These are phyloP conservation scores for Nigrospora oryzae DNA, from an alignment of 2,329 filamentous ascomycete species.

Conservation along the genomic window DNA sequence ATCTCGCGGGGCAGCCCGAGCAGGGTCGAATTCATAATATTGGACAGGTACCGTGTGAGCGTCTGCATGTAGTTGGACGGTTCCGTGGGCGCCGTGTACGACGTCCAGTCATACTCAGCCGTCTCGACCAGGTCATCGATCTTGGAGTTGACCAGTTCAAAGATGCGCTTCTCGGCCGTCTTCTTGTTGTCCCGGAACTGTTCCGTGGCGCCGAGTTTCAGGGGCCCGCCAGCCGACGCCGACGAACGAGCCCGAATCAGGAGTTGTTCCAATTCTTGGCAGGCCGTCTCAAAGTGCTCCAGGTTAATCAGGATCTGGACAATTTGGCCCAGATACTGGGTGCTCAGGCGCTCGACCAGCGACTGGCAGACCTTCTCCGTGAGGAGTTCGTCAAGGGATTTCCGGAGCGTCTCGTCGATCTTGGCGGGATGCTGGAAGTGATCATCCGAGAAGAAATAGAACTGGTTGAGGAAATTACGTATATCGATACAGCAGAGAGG, in stretches of 20 bases:
- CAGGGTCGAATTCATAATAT: slow-evolving; percentile 93
- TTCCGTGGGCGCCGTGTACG: slow-evolving; percentile 53
- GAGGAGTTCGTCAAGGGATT: slow-evolving; percentile 90
- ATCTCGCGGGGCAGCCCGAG: slow-evolving; percentile 91
- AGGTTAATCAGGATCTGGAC: slow-evolving; percentile 97
- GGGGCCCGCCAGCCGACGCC: slow-evolving; percentile 68
- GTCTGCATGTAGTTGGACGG: slow-evolving; percentile 95
- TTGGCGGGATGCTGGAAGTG: slow-evolving; percentile 86
- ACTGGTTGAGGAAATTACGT: slow-evolving; percentile 93
- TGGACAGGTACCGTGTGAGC: slow-evolving; percentile 82
- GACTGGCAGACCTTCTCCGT: slow-evolving; percentile 87
- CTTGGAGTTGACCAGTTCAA: slow-evolving; percentile 96
- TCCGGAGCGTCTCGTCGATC: slow-evolving; percentile 84
- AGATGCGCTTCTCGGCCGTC: slow-evolving; percentile 93
- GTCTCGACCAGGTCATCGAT: slow-evolving; percentile 97
- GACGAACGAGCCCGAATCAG: slow-evolving; percentile 80
- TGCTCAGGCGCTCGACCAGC: slow-evolving; percentile 77
- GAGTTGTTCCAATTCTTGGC: slow-evolving; percentile 78
- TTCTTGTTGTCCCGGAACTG: slow-evolving; percentile 88
- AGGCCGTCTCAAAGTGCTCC: slow-evolving; percentile 93
- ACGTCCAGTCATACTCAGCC: slow-evolving; percentile 85
- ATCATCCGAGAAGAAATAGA: slow-evolving; percentile 95
- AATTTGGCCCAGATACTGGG: slow-evolving; percentile 94
- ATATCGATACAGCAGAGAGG: slow-evolving; percentile 97
- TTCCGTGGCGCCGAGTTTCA: slow-evolving; percentile 74